Base-by-base conservation (phyloP, 176 grass and related monocot species). In the Musa itinerans region DNA sequence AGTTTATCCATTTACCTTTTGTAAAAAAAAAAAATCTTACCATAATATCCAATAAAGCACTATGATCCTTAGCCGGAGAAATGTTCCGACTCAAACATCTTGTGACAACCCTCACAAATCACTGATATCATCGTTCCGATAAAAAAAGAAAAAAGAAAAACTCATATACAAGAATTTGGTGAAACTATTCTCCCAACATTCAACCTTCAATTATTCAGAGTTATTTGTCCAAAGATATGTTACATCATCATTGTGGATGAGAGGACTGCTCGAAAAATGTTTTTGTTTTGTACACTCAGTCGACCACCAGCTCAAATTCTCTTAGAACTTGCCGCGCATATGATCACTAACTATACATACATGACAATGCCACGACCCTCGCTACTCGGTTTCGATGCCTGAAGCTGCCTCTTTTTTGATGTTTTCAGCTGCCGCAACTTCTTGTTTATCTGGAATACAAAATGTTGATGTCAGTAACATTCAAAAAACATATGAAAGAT, bases 291-390 rank as follows among this genome's bases (percentile, higher is more conserved):
- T 4, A 43, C 34, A 43, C 34, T 43, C 34, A 43, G 34, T 6
- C 34, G 34, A 43, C 34, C 34, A 6, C 34, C 34, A 5, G 4
- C 3, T 43, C 34, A 43, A 43, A 43, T 43, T 4, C 34, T 43
- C 34, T 43, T 0, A 20, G 5, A 61, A 61, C 17, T 61, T 9
- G 13, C 21, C 8, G 57, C 0, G 17, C 57, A 61, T 21, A 17
- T 16, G 13, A 58, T 63, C 76, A 29, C 52, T 72, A 16, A 27
- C 52, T 43, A 81, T 99, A 99, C 71, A 94, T 99, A 99, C 76
- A 94, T 99, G 26, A 99, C 71, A 88, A 94, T 92, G 26, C 95
- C 91, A 52, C 95, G 95, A 12, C 95, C 95, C 81, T 94, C 91
- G 9, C 89, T 91, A n/a, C 95, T 99, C 22, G 94, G 73, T 72